Conservation (phyloP, 805 yeast species). For the Candida taoyuanica region DNA sequence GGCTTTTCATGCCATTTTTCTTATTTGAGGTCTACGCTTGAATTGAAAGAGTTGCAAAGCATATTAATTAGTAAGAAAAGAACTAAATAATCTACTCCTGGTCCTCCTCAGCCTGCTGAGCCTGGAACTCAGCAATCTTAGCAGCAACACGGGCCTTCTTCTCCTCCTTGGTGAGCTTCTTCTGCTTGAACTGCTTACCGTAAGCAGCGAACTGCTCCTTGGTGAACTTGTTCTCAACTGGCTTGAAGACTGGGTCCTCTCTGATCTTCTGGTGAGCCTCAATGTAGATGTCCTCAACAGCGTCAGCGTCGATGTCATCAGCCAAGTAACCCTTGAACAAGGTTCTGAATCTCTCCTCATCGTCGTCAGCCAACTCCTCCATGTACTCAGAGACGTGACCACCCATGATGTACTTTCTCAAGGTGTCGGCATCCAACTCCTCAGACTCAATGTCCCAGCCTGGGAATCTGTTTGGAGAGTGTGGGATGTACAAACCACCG, state of each 20-base stretch:
- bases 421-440: constrained; percentile 95
- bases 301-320: constrained; percentile 96
- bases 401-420: constrained; percentile 99
- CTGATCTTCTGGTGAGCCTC: constrained; percentile 95
- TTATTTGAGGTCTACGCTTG: background rate
- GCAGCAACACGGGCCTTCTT: constrained; percentile 84
- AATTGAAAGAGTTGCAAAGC: background rate
- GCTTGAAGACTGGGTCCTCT: constrained; percentile 89
- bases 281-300: constrained; percentile 89
- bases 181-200: constrained; percentile 86
- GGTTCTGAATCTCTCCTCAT: constrained; percentile 98
- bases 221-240: constrained; percentile 88
- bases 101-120: constrained; percentile 16
- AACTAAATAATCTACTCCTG: constrained; percentile 19
- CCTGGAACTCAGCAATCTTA: constrained; percentile 89
- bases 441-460: constrained; percentile 99
- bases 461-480: constrained; percentile 99
- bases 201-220: constrained; percentile 98
- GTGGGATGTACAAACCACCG: constrained; percentile 99
- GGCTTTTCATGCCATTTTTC: background rate
- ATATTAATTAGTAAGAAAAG: background rate
- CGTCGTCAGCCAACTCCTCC: constrained; percentile 99
- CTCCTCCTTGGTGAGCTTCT: constrained; percentile 87
- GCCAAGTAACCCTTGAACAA: constrained; percentile 95
- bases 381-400: constrained; percentile 99